These are phyloP conservation scores for Sarocladium brachiariae DNA, from an alignment of 2,329 filamentous ascomycete species.

Conservation along the genomic window DNA sequence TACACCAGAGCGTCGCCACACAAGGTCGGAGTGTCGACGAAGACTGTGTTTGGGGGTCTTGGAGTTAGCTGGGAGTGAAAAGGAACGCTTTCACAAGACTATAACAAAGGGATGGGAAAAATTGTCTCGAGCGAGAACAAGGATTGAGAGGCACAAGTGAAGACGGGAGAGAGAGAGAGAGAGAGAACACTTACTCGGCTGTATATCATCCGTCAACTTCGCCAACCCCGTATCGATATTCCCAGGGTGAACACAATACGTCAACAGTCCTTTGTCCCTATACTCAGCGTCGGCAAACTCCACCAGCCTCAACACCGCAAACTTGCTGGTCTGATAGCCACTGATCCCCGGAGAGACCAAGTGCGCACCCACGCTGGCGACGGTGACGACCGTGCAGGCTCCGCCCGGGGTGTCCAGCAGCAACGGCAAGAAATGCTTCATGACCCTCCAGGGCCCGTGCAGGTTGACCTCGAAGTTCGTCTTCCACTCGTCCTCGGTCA, in stretches of 20 bases:
- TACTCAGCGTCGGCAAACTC: conserved; percentile 7
- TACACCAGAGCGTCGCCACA: conserved; percentile 24
- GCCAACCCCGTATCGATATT: conserved; percentile 7
- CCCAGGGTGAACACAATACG: conserved; percentile 7
- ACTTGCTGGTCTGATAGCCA: conserved; percentile 10
- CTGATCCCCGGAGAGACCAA: background rate
- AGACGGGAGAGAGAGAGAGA: background rate
- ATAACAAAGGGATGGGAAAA: no score
- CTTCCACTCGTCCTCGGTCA: background rate
- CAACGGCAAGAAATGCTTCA: conserved; percentile 5
- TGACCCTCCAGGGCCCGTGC: background rate
- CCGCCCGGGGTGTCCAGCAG: background rate
- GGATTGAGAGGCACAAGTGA: background rate
- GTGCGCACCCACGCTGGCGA: background rate
- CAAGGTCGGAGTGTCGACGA: conserved; percentile 15
- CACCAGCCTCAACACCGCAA: conserved; percentile 5
- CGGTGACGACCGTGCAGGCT: conserved; percentile 2
- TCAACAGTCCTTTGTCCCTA: conserved; percentile 3
- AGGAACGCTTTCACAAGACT: no score
- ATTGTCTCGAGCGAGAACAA: no score
- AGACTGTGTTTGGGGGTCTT: no score
- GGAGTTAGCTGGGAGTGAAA: no score
- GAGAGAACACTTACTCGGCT: conserved; percentile 1
- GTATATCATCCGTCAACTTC: background rate
- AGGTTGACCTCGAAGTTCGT: conserved; percentile 10